A percentile compares a stretch with the other conserved stretches of the same genome.
Evolutionary conservation across 441 rosid species (phyloP).

Genomic region (Brassica hybrid): DNA sequence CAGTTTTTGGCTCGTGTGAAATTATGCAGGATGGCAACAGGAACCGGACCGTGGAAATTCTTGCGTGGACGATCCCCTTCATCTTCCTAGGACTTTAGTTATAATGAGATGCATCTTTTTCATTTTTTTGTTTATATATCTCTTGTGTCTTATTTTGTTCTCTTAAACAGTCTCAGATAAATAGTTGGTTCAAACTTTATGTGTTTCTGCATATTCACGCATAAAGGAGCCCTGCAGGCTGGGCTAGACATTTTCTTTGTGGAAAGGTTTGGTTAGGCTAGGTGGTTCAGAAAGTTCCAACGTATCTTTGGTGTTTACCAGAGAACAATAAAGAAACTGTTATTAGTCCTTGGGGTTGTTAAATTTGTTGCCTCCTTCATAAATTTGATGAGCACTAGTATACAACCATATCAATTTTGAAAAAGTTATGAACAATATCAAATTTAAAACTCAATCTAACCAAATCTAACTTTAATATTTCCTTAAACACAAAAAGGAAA

Average conservation of each 20-base stretch:
- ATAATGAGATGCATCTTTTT: slow-evolving; percentile 4
- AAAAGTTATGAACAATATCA: not conserved
- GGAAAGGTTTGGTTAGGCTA: not conserved
- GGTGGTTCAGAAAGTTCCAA: not conserved
- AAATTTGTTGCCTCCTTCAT: not conserved
- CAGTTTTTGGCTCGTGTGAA: not conserved
- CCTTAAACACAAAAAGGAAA: not conserved
- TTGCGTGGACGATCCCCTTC: slow-evolving; percentile 51
- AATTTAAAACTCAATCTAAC: not conserved
- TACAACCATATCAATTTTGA: too few species aligned
- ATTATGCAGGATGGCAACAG: slow-evolving; percentile 81
- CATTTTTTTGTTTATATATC: not conserved
- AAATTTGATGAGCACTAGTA: not conserved
- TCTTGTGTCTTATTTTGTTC: slow-evolving; percentile 30
- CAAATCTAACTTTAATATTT: not conserved
- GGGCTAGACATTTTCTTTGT: not conserved
- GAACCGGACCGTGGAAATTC: slow-evolving; percentile 89
- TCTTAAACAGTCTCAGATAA: slow-evolving; percentile 8
- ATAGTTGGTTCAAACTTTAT: slow-evolving; percentile 22
- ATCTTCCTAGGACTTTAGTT: too few species aligned
- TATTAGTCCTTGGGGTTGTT: not conserved
- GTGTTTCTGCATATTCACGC: not conserved
- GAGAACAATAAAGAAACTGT: not conserved
- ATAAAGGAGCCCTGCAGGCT: not conserved
- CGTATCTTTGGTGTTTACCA: not conserved